phyloP scores from a whole-genome alignment of 75 land plant genomes.

The Sequoia sempervirens region DNA sequence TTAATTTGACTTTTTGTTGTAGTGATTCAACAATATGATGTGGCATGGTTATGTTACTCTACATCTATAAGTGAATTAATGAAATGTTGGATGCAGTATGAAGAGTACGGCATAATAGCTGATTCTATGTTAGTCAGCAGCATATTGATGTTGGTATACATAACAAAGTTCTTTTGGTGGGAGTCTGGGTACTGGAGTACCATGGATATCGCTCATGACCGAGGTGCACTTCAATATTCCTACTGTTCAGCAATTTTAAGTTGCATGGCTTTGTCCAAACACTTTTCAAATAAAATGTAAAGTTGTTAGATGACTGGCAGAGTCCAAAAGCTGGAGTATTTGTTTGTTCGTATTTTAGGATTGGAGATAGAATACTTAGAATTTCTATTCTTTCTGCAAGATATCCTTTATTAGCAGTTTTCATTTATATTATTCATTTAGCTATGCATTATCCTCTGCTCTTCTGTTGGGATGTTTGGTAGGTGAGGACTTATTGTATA shows the following conservation, averaged over 20 bases:
- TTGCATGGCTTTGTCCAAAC: background rate
- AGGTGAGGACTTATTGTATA: background rate
- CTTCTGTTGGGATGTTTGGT: background rate
- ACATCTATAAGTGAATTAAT: background rate
- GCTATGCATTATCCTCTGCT: background rate
- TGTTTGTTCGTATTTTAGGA: background rate
- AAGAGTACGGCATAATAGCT: conserved; percentile 61
- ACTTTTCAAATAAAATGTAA: background rate
- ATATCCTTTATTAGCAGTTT: background rate
- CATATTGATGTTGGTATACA: conserved; percentile 78
- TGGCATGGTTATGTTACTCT: background rate
- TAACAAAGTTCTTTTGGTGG: conserved; percentile 98
- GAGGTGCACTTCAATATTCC: conserved; percentile 52
- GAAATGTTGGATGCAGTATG: conserved; percentile 60
- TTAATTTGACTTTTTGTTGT: background rate
- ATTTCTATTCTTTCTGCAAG: background rate
- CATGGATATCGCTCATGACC: conserved; percentile 98
- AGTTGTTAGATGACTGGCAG: background rate
- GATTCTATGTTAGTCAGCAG: conserved; percentile 95
- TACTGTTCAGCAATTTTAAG: background rate
- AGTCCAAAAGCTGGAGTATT: background rate
- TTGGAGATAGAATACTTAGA: background rate
- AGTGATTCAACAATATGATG: background rate
- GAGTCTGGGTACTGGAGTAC: conserved; percentile 98
- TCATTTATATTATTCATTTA: background rate